These are phyloP conservation scores for Urtica urens DNA, from an alignment of 306 rosid species.

Conservation along the genomic window DNA sequence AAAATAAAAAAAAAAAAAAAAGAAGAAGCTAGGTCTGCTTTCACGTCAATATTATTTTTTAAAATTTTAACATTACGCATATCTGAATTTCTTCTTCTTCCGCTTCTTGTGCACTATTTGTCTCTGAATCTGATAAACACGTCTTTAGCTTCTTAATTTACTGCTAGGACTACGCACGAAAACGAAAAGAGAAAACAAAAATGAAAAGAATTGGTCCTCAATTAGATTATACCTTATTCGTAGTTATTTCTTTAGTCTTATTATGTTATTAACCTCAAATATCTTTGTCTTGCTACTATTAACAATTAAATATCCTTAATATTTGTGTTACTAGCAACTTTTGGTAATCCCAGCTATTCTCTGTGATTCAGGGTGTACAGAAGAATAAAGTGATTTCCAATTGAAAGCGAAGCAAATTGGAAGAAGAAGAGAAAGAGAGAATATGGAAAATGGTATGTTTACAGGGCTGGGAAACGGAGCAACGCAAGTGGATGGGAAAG, in stretches of 20 bases:
- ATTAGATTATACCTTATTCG: too few relatives aligned
- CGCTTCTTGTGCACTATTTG: conserved; percentile 22
- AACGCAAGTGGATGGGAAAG: conserved; percentile 48
- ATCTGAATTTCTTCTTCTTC: conserved; percentile 14
- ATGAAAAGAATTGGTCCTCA: too few relatives aligned
- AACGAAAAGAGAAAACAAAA: conserved; percentile 17
- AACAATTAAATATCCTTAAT: too few relatives aligned
- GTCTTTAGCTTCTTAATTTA: conserved; percentile 24
- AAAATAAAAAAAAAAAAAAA: conserved; percentile 18
- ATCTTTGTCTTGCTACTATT: too few relatives aligned
- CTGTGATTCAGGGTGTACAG: conserved; percentile 33
- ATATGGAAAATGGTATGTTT: conserved; percentile 69
- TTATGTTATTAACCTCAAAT: too few relatives aligned
- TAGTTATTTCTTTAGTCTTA: too few relatives aligned
- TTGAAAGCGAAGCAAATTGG: conserved; percentile 11
- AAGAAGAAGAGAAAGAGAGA: conserved; percentile 6
- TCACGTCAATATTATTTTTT: conserved; percentile 22
- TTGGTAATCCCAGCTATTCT: conserved; percentile 7
- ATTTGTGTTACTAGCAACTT: too few relatives aligned
- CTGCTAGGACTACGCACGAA: conserved; percentile 26
- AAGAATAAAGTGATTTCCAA: too few relatives aligned
- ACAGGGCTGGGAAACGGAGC: conserved; percentile 42
- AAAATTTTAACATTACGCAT: too few relatives aligned
- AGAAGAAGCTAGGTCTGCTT: conserved; percentile 27
- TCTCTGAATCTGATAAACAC: conserved; percentile 27